Base-by-base conservation (phyloP, 768 basidiomycete genomes). In the Xerocomus brunneocitrinus region DNA sequence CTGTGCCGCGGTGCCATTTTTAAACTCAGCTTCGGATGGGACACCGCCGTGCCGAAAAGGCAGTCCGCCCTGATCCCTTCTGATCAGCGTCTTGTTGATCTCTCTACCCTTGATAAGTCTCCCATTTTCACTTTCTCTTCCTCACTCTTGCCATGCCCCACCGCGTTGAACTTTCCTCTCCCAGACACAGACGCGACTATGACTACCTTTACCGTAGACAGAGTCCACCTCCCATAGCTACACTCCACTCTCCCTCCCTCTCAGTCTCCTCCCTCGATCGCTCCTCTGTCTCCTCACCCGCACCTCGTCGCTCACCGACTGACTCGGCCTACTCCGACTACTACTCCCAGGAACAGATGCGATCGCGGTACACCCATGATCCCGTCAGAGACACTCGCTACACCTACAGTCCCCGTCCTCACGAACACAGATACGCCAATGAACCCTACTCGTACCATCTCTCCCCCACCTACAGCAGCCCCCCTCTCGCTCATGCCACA, bases 201-300 rank as follows among this genome's bases (percentile, higher is more conserved):
- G 71, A 70, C 54, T 72, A 70, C 58, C 55, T 68, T 52, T 65
- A 71, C 60, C 71, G 69, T 49, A 63, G 67, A 22, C 77, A 73
- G 52, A 80, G 71, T 50, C 81, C 74, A 32, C 79, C 73, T 2
- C 79, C 75, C 55, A 78, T 77, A 55, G 77, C 77, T 9, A 74
- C 76, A 41, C 73, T 75, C 25, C 79, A 81, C 62, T 86, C 85
- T 0, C 83, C 85, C 38, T 79, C 83, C 6, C 71, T 80, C 34
- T 83, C 81, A 9, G 75, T 79, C 34, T 80, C 81, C 41, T 82
- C 82, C 0, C 71, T 79, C 34, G 83, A 84, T 72, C 78, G 81
- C 62, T 79, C 80, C 42, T 77, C 80, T 32, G 77, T 80, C 42
- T 77, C 76, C n/a, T 81, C 83, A 1, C 82, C 85, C 7, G 80